Evolutionary conservation across 139 green algal species (phyloP).

Genomic region (Micractinium conductrix): DNA sequence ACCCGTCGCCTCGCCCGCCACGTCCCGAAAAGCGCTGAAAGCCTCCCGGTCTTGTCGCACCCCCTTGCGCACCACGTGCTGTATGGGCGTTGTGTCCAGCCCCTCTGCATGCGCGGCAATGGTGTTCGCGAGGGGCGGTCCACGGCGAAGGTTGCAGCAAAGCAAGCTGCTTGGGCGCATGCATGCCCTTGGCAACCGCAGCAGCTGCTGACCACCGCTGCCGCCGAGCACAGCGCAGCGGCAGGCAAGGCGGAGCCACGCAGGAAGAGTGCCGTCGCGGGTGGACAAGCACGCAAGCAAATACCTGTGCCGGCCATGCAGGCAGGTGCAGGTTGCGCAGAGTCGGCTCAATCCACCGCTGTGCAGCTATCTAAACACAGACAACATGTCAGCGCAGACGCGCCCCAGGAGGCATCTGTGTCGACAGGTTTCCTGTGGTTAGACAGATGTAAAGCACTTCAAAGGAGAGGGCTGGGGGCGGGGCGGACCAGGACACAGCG

Average conservation of each 20-base stretch:
- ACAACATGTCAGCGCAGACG: neutral
- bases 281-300: no score
- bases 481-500: neutral
- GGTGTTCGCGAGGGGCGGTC: neutral
- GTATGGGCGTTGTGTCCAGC: neutral
- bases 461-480: no score
- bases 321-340: no score
- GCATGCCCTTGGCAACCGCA: no score
- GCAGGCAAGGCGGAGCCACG: neutral
- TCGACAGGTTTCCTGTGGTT: neutral
- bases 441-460: neutral
- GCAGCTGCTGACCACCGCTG: no score
- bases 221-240: neutral
- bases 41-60: neutral
- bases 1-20: neutral
- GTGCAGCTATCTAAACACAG: no score
- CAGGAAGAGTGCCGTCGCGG: no score
- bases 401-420: no score
- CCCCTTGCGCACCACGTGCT: constrained; percentile 34
- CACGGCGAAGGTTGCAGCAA: neutral
- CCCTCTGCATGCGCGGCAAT: neutral
- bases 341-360: no score
- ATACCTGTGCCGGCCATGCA: no score
- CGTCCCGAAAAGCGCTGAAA: constrained; percentile 41
- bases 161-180: neutral